Percentiles rank a stretch among this genome's conserved stretches.
phyloP scores from a whole-genome alignment of 805 yeast species.

The Ogataea siamensis region DNA sequence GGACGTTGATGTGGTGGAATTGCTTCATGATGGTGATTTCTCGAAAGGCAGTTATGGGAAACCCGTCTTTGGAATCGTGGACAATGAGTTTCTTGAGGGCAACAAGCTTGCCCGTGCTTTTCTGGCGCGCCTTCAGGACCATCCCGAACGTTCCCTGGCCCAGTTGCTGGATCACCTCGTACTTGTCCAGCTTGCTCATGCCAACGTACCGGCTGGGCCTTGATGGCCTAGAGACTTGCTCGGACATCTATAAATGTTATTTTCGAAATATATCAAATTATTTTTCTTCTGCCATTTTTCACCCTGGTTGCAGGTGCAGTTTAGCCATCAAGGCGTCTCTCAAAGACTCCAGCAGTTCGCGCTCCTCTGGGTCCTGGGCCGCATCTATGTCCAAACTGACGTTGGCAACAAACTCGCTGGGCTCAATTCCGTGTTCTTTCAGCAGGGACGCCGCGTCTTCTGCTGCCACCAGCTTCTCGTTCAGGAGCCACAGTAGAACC shows the following conservation, averaged over 20 bases:
- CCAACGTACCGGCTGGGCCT: constrained; percentile 22
- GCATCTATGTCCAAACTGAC: constrained; percentile 1
- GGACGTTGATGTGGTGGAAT: constrained; percentile 65
- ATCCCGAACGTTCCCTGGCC: constrained; percentile 91
- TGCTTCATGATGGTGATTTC: constrained; percentile 81
- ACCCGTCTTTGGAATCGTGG: constrained; percentile 74
- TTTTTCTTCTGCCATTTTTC: constrained; percentile 10
- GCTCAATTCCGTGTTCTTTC: not conserved
- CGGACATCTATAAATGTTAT: constrained; percentile 5
- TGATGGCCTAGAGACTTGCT: constrained; percentile 3
- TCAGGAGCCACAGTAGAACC: constrained; percentile 12
- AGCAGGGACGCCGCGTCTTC: not conserved
- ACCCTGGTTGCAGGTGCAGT: constrained; percentile 1
- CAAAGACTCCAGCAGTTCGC: not conserved
- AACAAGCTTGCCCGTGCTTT: constrained; percentile 56
- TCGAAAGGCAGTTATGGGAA: constrained; percentile 92
- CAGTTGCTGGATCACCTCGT: constrained; percentile 41
- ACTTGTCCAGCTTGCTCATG: constrained; percentile 34
- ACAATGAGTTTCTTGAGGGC: constrained; percentile 87
- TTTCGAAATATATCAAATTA: not conserved
- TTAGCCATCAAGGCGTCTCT: constrained; percentile 4
- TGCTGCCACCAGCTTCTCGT: constrained; percentile 8
- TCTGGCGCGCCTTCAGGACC: constrained; percentile 73
- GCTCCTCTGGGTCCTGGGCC: constrained; percentile 1
- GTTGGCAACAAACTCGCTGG: not conserved